Conservation (phyloP, 2,329 filamentous ascomycete genomes). For the Cladosporium sp. region DNA sequence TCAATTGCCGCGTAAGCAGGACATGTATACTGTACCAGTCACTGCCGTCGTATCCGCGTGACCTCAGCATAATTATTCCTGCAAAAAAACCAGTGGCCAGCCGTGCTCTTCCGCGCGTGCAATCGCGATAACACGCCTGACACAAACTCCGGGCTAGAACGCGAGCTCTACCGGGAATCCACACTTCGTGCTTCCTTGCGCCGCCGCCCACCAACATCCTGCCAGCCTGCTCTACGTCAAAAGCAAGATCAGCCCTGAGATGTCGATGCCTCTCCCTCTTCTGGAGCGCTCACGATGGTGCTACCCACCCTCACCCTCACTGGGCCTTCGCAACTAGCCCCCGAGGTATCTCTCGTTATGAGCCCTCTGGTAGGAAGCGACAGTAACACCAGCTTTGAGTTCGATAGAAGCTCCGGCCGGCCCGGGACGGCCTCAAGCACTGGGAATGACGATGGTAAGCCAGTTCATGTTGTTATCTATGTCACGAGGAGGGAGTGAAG, state of each 20-base stretch:
- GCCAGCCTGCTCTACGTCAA: neutral
- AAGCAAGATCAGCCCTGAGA: conserved; percentile 4
- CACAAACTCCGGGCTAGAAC: neutral
- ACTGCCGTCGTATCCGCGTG: neutral
- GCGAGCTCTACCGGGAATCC: conserved; percentile 6
- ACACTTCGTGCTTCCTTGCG: conserved; percentile 5
- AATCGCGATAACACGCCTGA: neutral
- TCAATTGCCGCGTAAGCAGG: neutral
- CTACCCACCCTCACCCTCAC: conserved; percentile 48
- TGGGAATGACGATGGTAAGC: conserved; percentile 17
- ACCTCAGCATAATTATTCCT: neutral
- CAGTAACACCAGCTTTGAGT: conserved; percentile 21
- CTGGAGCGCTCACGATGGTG: conserved; percentile 12
- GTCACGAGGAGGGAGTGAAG: neutral
- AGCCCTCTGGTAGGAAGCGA: conserved; percentile 2
- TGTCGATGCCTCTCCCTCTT: neutral
- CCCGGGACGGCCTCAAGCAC: conserved; percentile 21
- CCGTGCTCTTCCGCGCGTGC: neutral
- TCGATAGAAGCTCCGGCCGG: conserved; percentile 13
- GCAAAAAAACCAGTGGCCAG: neutral
- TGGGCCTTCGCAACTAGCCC: no score
- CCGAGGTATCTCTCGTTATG: conserved; percentile 29
- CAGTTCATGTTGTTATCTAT: neutral
- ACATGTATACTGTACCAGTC: neutral
- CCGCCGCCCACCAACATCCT: neutral